Percentiles rank a stretch among this genome's conserved stretches.
Conservation (phyloP, 225 moss, liverwort and hornwort genomes). For the Bryoerythrophyllum caledonicum region DNA sequence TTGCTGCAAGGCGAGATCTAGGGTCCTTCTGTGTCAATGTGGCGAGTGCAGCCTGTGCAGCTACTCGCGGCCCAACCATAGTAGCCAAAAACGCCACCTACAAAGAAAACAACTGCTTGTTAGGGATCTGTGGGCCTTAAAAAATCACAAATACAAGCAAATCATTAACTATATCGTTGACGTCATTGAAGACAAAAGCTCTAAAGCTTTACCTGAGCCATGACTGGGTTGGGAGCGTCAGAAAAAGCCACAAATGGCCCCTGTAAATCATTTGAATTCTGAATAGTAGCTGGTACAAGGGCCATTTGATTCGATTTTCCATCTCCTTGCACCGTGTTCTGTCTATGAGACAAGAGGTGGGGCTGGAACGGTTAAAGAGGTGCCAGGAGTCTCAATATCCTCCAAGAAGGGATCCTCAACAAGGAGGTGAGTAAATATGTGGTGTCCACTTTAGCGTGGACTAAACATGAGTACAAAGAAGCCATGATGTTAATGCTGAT, state of each 20-base stretch:
- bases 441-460: too few species aligned
- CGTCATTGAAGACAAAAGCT: background rate
- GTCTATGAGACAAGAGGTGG: constrained; percentile 30
- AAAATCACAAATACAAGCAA: background rate
- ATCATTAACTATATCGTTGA: background rate
- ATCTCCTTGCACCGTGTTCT: constrained; percentile 33
- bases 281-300: constrained; percentile 37
- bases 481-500: too few species aligned
- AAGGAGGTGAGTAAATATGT: too few species aligned
- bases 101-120: constrained; percentile 23
- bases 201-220: constrained; percentile 77
- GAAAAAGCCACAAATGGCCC: constrained; percentile 71
- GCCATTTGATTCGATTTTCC: constrained; percentile 19
- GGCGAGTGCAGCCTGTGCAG: constrained; percentile 86
- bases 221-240: constrained; percentile 95
- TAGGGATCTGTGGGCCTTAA: constrained; percentile 15
- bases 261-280: constrained; percentile 50
- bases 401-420: constrained; percentile 95
- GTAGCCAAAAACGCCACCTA: constrained; percentile 97
- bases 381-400: constrained; percentile 78
- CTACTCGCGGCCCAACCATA: constrained; percentile 95
- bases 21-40: constrained; percentile 82
- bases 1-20: constrained; percentile 71
- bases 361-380: constrained; percentile 47
- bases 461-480: too few species aligned